Evolutionary conservation across 2,329 filamentous ascomycete species (phyloP).

Genomic region (Epichloe bromicola): DNA sequence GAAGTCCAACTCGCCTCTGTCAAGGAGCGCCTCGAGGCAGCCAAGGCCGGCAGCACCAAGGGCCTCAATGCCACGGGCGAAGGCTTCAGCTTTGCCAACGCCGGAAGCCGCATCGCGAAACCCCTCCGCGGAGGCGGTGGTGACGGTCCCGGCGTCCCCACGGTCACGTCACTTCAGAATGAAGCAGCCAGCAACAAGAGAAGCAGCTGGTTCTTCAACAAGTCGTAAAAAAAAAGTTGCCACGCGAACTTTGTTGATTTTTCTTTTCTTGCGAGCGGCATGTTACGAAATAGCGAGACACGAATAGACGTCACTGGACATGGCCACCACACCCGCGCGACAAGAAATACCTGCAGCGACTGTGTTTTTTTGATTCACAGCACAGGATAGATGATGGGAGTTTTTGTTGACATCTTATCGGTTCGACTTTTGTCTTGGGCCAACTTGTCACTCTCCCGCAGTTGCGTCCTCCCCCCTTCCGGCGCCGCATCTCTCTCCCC

Average conservation of each 20-base stretch:
- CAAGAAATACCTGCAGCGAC: neutral
- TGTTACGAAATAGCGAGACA: slow-evolving; percentile 6
- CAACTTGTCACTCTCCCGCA: no score
- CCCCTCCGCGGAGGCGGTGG: slow-evolving; percentile 50
- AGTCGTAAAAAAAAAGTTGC: slow-evolving; percentile 26
- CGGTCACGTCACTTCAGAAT: slow-evolving; percentile 44
- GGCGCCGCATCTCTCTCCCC: slow-evolving; percentile 7
- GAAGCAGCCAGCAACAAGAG: slow-evolving; percentile 47
- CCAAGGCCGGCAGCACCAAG: slow-evolving; percentile 81
- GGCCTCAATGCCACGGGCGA: slow-evolving; percentile 57
- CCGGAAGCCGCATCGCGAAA: slow-evolving; percentile 56
- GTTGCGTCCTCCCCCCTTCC: no score
- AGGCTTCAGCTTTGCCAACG: slow-evolving; percentile 57
- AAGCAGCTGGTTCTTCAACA: slow-evolving; percentile 64
- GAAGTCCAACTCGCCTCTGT: slow-evolving; percentile 93
- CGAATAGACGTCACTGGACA: slow-evolving; percentile 6
- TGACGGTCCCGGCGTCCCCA: slow-evolving; percentile 35
- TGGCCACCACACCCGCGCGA: slow-evolving; percentile 3
- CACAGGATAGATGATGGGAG: neutral
- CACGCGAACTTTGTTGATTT: neutral
- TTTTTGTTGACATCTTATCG: neutral
- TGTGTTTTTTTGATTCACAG: slow-evolving; percentile 1
- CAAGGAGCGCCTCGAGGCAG: slow-evolving; percentile 93
- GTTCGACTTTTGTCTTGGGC: neutral
- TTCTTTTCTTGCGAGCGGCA: neutral